Base-by-base conservation (phyloP, 2,329 filamentous ascomycete species). In the Aspergillus pseudoterreus region DNA sequence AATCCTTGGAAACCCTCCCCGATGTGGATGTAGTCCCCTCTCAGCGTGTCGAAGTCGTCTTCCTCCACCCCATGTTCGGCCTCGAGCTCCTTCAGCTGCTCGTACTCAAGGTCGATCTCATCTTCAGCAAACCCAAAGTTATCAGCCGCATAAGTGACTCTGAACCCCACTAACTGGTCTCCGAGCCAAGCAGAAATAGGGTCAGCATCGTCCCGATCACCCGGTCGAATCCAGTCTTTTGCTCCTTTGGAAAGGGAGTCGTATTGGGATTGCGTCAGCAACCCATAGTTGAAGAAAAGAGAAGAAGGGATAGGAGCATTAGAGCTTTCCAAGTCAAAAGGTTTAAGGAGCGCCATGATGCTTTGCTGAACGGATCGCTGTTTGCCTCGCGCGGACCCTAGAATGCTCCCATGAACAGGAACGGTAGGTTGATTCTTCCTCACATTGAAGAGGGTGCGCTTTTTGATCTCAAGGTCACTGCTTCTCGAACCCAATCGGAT, bases 401-500 rank as follows among this genome's bases (percentile, higher is more conserved):
- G 66, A 6, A 73, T 57, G 17, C 76, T 71, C 1, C 77, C 77
- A 21, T 67, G 58, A 9, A 78, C 58, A 8, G 60, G 63, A 6
- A 63, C 63, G 8, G 65, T 54, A 1, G 64, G 62, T 3, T 65
- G 58, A 3, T 57, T 63, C 11, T 67, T 62, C 15, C 81, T 79
- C 1, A 91, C 70, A 52, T 86, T 81, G 64, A 77, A 90, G 3
- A 95, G 62, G 0, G 84, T 90, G 12, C 83, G 79, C 47, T 81
- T 75, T 54, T 83, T 83, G 57, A 95, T 85, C 0, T 79, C 77
- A 0, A 75, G 71, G 53, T 88, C 85, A 47, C 82, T 80, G 15
- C 86, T 88, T 27, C 87, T 81, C 2, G 85, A 84, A 39, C 90
- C 90, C 9, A 89, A 71, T 8, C 86, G 80, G 45, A 86, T 72